phyloP scores from a whole-genome alignment of 2,329 filamentous ascomycete genomes.

The Penicillium sp. region DNA sequence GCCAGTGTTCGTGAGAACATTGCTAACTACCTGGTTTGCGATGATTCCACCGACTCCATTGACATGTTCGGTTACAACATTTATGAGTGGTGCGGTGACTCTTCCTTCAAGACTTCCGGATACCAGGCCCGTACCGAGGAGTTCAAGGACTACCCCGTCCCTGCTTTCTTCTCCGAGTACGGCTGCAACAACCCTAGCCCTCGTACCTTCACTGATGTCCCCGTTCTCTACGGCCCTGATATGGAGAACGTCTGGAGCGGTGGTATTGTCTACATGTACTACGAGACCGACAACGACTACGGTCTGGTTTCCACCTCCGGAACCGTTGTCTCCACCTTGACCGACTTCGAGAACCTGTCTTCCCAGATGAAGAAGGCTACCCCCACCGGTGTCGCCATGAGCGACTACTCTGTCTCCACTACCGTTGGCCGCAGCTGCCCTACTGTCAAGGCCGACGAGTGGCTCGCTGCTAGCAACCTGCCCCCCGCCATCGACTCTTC shows the following conservation, averaged over 20 bases:
- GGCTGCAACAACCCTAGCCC: slow-evolving; percentile 78
- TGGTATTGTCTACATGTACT: slow-evolving; percentile 99
- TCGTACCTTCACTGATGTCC: slow-evolving; percentile 83
- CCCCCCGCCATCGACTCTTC: slow-evolving; percentile 77
- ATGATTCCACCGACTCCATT: slow-evolving; percentile 64
- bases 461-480: slow-evolving; percentile 69
- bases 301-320: slow-evolving; percentile 64
- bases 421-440: slow-evolving; percentile 71
- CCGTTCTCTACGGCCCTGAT: slow-evolving; percentile 71
- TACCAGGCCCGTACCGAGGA: slow-evolving; percentile 82
- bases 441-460: slow-evolving; percentile 55
- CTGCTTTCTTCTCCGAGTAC: slow-evolving; percentile 98
- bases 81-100: slow-evolving; percentile 97
- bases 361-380: slow-evolving; percentile 67
- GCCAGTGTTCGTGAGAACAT: slow-evolving; percentile 76
- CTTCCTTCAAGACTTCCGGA: slow-evolving; percentile 71
- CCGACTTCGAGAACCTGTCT: slow-evolving; percentile 74
- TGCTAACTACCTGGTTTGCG: slow-evolving; percentile 94
- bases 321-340: slow-evolving; percentile 63
- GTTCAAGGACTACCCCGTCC: slow-evolving; percentile 85
- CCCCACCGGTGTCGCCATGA: slow-evolving; percentile 65
- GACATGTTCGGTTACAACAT: slow-evolving; percentile 99
- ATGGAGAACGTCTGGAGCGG: slow-evolving; percentile 92
- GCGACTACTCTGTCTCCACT: slow-evolving; percentile 73
- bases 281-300: slow-evolving; percentile 86